Evolutionary conservation across 2,329 filamentous ascomycete species (phyloP).

Genomic region (Fusarium proliferatum): DNA sequence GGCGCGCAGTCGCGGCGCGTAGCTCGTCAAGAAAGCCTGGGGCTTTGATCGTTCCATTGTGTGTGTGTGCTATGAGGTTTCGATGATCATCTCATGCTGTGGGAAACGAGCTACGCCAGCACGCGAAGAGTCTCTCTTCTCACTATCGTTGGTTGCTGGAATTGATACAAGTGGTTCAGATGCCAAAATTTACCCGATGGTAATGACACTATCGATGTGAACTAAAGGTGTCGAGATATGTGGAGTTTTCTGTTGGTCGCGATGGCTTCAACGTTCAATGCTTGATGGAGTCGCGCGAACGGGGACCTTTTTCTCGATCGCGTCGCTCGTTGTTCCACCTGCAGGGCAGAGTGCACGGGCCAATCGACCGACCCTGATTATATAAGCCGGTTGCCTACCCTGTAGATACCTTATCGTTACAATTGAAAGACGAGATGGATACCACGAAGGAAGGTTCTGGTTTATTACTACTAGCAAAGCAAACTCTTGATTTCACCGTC

Average conservation of each 20-base stretch:
- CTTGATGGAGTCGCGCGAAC: conserved; percentile 46
- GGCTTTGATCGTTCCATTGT: conserved; percentile 69
- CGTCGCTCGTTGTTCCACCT: conserved; percentile 43
- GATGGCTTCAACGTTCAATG: conserved; percentile 38
- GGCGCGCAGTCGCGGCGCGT: conserved; percentile 87
- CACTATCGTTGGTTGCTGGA: conserved; percentile 6
- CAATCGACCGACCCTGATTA: conserved; percentile 11
- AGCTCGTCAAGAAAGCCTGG: conserved; percentile 90
- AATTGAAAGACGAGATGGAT: background rate
- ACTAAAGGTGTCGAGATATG: conserved; percentile 7
- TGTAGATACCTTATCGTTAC: background rate
- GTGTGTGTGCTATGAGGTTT: conserved; percentile 28
- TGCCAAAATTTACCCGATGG: conserved; percentile 8
- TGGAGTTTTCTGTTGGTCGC: conserved; percentile 28
- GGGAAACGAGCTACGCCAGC: conserved; percentile 37
- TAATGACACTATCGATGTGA: background rate
- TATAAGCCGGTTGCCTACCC: conserved; percentile 36
- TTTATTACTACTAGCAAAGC: background rate
- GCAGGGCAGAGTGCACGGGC: conserved; percentile 29
- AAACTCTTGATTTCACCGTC: background rate
- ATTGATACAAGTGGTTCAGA: background rate
- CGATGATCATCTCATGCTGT: conserved; percentile 48
- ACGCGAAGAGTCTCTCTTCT: conserved; percentile 36
- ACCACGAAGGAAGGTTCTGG: background rate
- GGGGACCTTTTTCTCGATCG: conserved; percentile 47